Conservation (phyloP, 1,284 basidiomycete species). For the Rhodofomes roseus region DNA sequence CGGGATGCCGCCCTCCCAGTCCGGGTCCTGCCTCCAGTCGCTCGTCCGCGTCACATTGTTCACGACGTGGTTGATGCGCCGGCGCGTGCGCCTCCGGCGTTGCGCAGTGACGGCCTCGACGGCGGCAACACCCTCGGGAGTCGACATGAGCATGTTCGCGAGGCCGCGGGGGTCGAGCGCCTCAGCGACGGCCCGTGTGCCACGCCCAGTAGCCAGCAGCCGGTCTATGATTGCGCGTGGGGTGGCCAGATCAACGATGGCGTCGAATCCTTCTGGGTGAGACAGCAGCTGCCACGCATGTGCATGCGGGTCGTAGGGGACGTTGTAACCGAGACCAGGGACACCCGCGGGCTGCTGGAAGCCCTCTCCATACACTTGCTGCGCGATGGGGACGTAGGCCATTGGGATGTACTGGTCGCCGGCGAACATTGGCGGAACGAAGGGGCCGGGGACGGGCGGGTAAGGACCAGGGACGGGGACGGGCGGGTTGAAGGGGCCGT, state of each 20-base stretch:
- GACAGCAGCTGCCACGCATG: neutral
- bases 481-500: too few species aligned
- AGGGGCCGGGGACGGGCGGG: too few species aligned
- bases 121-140: neutral
- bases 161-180: neutral
- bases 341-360: too few species aligned
- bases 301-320: neutral
- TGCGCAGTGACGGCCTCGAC: neutral
- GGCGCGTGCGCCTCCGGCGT: neutral
- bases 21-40: neutral
- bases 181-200: neutral
- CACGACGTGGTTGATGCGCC: neutral
- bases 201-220: neutral
- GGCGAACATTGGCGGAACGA: too few species aligned
- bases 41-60: neutral
- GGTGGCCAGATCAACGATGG: neutral
- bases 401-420: too few species aligned
- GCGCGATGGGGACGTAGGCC: too few species aligned
- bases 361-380: too few species aligned
- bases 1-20: conserved; percentile 5
- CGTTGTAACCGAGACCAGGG: neutral
- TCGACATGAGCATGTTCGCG: neutral
- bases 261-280: neutral
- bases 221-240: neutral
- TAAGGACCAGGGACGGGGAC: too few species aligned